phyloP scores from a whole-genome alignment of 140 eudicot genomes.

The Stevia rebaudiana region DNA sequence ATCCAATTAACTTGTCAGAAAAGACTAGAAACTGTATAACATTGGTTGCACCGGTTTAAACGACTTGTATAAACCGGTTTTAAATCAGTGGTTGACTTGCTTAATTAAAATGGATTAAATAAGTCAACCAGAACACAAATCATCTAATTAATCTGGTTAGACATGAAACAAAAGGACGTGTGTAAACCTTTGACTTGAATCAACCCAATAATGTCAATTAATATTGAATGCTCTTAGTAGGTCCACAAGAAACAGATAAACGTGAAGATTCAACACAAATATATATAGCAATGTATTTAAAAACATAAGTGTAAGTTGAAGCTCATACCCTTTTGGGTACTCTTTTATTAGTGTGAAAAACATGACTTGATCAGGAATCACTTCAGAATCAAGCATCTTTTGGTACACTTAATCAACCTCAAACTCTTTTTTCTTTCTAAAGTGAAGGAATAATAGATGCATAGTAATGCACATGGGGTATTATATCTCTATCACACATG shows the following conservation, averaged over 20 bases:
- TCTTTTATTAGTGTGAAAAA: conserved; percentile 48
- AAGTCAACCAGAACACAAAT: too few species aligned
- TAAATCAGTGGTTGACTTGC: too few species aligned
- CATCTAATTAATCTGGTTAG: too few species aligned
- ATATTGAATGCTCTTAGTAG: conserved; percentile 22
- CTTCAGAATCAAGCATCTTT: conserved; percentile 47
- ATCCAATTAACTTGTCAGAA: too few species aligned
- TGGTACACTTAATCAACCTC: conserved; percentile 47
- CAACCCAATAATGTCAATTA: conserved; percentile 39
- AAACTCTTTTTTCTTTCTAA: conserved; percentile 34
- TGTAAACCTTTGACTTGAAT: too few species aligned
- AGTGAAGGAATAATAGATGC: conserved; percentile 47
- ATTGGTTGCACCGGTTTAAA: too few species aligned
- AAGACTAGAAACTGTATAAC: too few species aligned
- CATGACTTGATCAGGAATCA: conserved; percentile 62
- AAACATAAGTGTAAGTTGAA: conserved; percentile 43
- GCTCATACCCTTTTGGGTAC: conserved; percentile 43
- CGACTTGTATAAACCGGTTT: too few species aligned
- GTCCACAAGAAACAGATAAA: conserved; percentile 9
- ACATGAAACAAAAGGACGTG: too few species aligned
- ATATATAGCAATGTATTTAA: conserved; percentile 42
- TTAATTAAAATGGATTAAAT: too few species aligned
- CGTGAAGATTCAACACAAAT: conserved; percentile 42
- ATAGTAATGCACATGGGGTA: conserved; percentile 60
- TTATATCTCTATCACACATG: conserved; percentile 29